Evolutionary conservation across 768 basidiomycete species (phyloP).

Genomic region (Phaeotremella fagi): DNA sequence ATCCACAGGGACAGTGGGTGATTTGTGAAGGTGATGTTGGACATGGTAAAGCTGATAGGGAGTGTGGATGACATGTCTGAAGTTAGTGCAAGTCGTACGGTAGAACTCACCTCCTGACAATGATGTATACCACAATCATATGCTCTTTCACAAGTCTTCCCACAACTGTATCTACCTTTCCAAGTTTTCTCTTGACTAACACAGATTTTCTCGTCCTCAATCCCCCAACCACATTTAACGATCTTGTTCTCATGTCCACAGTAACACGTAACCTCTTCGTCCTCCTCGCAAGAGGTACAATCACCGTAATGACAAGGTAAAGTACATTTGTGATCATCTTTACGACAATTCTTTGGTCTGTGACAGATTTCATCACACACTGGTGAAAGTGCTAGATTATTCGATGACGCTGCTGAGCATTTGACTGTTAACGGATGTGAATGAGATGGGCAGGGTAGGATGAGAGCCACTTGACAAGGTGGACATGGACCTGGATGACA

Average conservation of each 20-base stretch:
- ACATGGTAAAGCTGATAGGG: constrained; percentile 52
- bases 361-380: constrained; percentile 51
- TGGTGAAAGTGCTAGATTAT: constrained; percentile 31
- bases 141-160: constrained; percentile 58
- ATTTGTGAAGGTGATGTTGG: constrained; percentile 67
- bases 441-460: constrained; percentile 72
- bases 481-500: constrained; percentile 98
- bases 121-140: constrained; percentile 74
- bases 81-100: constrained; percentile 3
- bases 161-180: constrained; percentile 66
- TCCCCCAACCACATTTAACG: constrained; percentile 59
- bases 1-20: constrained; percentile 78
- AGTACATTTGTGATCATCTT: constrained; percentile 52
- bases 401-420: constrained; percentile 35
- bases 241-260: constrained; percentile 66
- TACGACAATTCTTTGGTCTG: constrained; percentile 57
- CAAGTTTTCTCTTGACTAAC: constrained; percentile 53
- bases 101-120: constrained; percentile 56
- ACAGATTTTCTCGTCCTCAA: constrained; percentile 30
- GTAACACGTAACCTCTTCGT: constrained; percentile 63
- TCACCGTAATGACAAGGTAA: constrained; percentile 69
- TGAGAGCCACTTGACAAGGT: constrained; percentile 76
- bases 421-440: constrained; percentile 55
- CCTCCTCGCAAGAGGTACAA: constrained; percentile 63
- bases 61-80: constrained; percentile 68